phyloP scores from a whole-genome alignment of 2,329 filamentous ascomycete genomes.

The Fusarium secorum region DNA sequence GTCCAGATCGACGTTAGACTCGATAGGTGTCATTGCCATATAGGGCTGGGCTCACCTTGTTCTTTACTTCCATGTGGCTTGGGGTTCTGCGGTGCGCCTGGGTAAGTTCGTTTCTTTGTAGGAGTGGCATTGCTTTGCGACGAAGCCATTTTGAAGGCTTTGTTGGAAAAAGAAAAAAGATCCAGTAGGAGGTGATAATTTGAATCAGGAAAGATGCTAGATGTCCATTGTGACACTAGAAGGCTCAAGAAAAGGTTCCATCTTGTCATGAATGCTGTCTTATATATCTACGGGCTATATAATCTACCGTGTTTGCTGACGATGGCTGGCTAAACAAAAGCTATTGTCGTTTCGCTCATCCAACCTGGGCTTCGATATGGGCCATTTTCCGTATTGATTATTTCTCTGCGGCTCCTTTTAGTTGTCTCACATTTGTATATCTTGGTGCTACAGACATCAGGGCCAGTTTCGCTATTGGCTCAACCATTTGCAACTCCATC shows the following conservation, averaged over 20 bases:
- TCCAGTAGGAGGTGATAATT: fast-evolving
- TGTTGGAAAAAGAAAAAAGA: fast-evolving
- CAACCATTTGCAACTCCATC: fast-evolving
- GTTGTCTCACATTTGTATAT: not conserved
- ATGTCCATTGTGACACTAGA: fast-evolving
- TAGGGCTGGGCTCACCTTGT: fast-evolving
- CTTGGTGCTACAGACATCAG: fast-evolving
- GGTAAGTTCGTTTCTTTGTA: fast-evolving
- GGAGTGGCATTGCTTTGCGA: fast-evolving
- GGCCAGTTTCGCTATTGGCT: not conserved
- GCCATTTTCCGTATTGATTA: not conserved
- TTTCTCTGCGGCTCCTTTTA: not conserved
- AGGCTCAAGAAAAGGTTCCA: fast-evolving
- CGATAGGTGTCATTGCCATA: fast-evolving
- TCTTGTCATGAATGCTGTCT: not conserved
- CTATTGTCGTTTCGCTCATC: no score
- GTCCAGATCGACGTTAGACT: fast-evolving
- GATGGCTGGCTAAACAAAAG: not conserved
- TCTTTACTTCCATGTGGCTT: no score
- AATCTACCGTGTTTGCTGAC: not conserved
- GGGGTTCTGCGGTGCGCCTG: fast-evolving
- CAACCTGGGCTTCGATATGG: not conserved
- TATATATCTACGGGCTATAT: not conserved
- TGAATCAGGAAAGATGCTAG: fast-evolving
- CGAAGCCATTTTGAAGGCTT: fast-evolving